A percentile compares a stretch with the other conserved stretches of the same genome.
These are phyloP conservation scores for Myxozyma mucilagina DNA, from an alignment of 805 yeast species.

Conservation along the genomic window DNA sequence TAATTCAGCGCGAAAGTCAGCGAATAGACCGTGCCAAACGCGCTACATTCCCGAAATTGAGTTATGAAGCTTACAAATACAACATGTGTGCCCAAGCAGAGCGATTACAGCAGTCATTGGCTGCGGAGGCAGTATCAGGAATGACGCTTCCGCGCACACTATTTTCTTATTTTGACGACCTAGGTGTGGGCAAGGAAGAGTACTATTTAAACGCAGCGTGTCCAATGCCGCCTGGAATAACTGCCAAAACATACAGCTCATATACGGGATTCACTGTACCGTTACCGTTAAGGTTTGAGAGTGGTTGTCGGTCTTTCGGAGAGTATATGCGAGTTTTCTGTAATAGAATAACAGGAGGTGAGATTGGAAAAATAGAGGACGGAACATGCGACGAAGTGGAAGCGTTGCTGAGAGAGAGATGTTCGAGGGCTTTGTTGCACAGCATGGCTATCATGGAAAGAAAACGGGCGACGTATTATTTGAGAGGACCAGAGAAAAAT, in stretches of 20 bases:
- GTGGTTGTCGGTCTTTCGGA: conserved; percentile 22
- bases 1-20: neutral
- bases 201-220: neutral
- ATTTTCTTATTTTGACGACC: neutral
- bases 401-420: conserved; percentile 4
- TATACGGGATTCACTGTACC: conserved; percentile 20
- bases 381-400: conserved; percentile 7
- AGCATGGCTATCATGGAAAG: conserved; percentile 12
- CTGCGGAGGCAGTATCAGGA: neutral
- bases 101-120: neutral
- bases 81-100: neutral
- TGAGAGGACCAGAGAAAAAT: neutral
- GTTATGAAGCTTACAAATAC: neutral
- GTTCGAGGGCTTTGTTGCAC: conserved; percentile 9
- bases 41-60: neutral
- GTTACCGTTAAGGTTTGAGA: conserved; percentile 11
- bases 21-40: neutral
- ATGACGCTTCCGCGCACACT: neutral
- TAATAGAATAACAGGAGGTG: neutral
- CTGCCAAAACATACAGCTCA: neutral
- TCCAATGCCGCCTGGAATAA: neutral
- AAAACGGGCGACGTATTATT: conserved; percentile 3
- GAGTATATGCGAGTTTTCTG: conserved; percentile 14
- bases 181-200: neutral
- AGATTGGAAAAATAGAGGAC: neutral